These are phyloP conservation scores for Tetrahymena elliotti DNA, from an alignment of 73 alveolate species.

Conservation along the genomic window DNA sequence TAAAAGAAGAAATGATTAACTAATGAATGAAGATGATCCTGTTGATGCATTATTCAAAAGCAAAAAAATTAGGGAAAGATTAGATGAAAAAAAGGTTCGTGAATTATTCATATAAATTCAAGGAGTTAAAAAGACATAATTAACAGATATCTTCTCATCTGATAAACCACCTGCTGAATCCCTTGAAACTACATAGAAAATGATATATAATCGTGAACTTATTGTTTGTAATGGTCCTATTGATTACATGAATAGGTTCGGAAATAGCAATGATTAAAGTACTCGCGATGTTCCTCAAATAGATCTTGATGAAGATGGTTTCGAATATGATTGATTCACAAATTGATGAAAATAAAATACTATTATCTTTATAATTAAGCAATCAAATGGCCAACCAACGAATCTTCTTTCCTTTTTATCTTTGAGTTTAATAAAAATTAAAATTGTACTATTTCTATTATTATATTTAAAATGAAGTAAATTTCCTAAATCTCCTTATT, in stretches of 20 bases:
- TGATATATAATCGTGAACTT: not conserved
- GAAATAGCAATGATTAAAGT: not conserved
- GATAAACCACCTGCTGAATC: not conserved
- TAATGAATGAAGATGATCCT: constrained; percentile 23
- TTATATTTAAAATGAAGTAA: not conserved
- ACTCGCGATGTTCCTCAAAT: not conserved
- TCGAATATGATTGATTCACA: constrained; percentile 20
- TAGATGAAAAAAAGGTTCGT: not conserved
- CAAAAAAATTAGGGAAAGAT: constrained; percentile 3
- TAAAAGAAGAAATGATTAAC: not conserved
- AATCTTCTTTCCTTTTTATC: not conserved
- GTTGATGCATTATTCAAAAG: constrained; percentile 18
- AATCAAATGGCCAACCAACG: too few relatives aligned
- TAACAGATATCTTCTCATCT: not conserved
- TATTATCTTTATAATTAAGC: too few relatives aligned
- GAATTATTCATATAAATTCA: not conserved
- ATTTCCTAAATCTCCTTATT: not conserved
- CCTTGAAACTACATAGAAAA: not conserved
- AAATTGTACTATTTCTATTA: too few relatives aligned
- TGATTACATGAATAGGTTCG: not conserved
- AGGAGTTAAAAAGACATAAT: not conserved
- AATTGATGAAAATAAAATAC: too few relatives aligned
- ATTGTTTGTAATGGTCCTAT: not conserved
- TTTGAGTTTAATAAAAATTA: not conserved
- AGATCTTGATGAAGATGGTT: constrained; percentile 7